phyloP scores from a whole-genome alignment of 768 basidiomycete species.

The Lyophyllum atratum region DNA sequence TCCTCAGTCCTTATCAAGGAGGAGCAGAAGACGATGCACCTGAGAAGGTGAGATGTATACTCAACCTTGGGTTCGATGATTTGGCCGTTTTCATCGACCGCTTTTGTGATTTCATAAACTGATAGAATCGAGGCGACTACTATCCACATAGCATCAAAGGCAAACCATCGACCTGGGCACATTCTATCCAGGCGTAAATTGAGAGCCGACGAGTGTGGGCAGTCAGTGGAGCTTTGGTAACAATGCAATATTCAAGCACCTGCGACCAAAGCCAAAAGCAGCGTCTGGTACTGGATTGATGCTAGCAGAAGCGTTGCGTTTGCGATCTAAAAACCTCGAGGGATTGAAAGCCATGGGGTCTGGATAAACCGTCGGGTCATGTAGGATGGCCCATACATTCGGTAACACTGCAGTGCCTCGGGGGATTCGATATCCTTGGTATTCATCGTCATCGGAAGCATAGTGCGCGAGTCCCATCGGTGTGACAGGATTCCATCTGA shows the following conservation, averaged over 20 bases:
- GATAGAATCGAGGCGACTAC: conserved; percentile 40
- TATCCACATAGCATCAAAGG: conserved; percentile 45
- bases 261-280: conserved; percentile 43
- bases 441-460: conserved; percentile 37
- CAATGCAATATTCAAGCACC: conserved; percentile 20
- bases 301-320: conserved; percentile 27
- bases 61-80: conserved; percentile 32
- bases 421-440: conserved; percentile 42
- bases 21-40: conserved; percentile 24
- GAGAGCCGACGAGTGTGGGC: neutral
- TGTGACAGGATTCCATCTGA: conserved; percentile 47
- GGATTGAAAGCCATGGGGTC: conserved; percentile 42
- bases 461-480: conserved; percentile 32
- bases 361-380: conserved; percentile 38
- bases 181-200: conserved; percentile 25
- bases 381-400: conserved; percentile 42
- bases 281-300: conserved; percentile 36
- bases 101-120: conserved; percentile 39
- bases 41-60: conserved; percentile 35
- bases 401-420: conserved; percentile 34
- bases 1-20: neutral
- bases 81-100: conserved; percentile 27
- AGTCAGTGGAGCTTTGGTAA: neutral
- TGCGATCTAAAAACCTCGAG: conserved; percentile 34
- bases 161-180: conserved; percentile 48